Conservation (phyloP, 805 yeast genomes). For the Zygotorulaspora florentina region DNA sequence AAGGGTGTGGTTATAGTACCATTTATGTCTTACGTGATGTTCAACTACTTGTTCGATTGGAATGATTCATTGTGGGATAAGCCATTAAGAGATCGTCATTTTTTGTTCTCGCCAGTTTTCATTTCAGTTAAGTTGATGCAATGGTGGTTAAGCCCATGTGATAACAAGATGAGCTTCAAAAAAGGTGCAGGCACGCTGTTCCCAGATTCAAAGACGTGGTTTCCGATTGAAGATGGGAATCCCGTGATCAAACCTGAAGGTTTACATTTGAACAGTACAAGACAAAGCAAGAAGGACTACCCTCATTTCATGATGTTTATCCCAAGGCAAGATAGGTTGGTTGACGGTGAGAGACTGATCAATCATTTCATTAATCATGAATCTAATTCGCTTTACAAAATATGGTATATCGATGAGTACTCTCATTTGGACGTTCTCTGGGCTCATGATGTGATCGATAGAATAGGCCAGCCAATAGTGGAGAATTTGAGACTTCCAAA, state of each 20-base stretch:
- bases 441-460: slow-evolving; percentile 73
- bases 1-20: slow-evolving; percentile 55
- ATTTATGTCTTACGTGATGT: slow-evolving; percentile 69
- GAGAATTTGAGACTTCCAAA: slow-evolving; percentile 31
- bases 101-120: slow-evolving; percentile 80
- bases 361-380: slow-evolving; percentile 64
- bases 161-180: slow-evolving; percentile 41
- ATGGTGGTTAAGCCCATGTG: slow-evolving; percentile 75
- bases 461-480: slow-evolving; percentile 52
- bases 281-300: slow-evolving; percentile 37
- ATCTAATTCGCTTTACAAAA: slow-evolving; percentile 29
- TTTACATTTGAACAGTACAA: slow-evolving; percentile 27
- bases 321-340: slow-evolving; percentile 72
- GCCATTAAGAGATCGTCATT: slow-evolving; percentile 63
- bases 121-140: slow-evolving; percentile 77
- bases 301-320: slow-evolving; percentile 64
- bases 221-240: slow-evolving; percentile 28
- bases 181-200: slow-evolving; percentile 42
- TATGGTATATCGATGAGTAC: slow-evolving; percentile 51
- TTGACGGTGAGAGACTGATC: slow-evolving; percentile 65
- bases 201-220: slow-evolving; percentile 54
- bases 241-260: slow-evolving; percentile 13
- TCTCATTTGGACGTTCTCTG: slow-evolving; percentile 89
- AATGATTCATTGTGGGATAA: slow-evolving; percentile 72
- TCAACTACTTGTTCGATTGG: slow-evolving; percentile 87